phyloP scores from a whole-genome alignment of 306 rosid species.

The Cucumis hystrix region DNA sequence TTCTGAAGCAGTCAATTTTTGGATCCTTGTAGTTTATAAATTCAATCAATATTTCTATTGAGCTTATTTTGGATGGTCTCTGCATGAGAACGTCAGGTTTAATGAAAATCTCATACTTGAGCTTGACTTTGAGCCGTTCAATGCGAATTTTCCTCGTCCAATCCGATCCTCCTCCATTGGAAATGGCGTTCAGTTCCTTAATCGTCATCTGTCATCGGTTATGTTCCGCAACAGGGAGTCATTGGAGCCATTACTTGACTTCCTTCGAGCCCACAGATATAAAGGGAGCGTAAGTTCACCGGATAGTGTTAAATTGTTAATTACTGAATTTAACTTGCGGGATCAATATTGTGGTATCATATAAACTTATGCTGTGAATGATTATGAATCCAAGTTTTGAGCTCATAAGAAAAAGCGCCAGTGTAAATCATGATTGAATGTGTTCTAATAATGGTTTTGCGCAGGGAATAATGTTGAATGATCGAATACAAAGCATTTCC shows the following conservation, averaged over 20 bases:
- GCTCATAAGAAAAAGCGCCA: not conserved
- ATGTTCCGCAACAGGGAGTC: conserved; percentile 79
- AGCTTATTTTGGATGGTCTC: not conserved
- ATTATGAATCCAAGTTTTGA: not conserved
- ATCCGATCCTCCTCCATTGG: conserved; percentile 85
- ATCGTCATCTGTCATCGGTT: conserved; percentile 80
- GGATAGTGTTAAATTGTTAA: not conserved
- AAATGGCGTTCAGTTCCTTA: conserved; percentile 94
- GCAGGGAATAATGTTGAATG: conserved; percentile 76
- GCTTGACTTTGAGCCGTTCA: conserved; percentile 91
- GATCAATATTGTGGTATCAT: not conserved
- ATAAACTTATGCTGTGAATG: not conserved
- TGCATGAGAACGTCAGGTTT: conserved; percentile 17
- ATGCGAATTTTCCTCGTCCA: conserved; percentile 79
- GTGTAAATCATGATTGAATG: not conserved
- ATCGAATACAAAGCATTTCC: conserved; percentile 45
- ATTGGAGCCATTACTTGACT: conserved; percentile 73
- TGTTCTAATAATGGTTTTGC: conserved; percentile 3
- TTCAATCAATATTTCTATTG: not conserved
- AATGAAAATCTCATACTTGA: conserved; percentile 40
- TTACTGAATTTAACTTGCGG: not conserved
- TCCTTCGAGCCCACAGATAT: conserved; percentile 70
- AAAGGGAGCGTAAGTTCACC: conserved; percentile 57
- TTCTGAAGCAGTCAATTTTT: not conserved
- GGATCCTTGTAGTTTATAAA: not conserved